phyloP scores from a whole-genome alignment of 2,329 filamentous ascomycete genomes.

The Arthrobotrys musiformis region DNA sequence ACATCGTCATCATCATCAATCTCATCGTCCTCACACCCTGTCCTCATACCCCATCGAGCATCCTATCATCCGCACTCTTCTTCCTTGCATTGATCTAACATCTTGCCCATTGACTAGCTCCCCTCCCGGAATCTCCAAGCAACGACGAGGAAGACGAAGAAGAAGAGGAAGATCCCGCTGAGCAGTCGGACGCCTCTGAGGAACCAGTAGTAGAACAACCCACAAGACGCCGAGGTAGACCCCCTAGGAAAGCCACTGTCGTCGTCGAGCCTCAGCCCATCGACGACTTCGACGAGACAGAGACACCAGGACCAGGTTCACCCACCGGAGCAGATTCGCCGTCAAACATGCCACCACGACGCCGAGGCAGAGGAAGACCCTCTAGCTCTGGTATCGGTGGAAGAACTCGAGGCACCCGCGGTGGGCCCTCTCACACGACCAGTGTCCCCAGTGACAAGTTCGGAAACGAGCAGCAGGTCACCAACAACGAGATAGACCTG shows the following conservation, averaged over 20 bases:
- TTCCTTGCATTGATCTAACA: too few relatives aligned
- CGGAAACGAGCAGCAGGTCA: constrained; percentile 88
- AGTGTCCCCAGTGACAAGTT: constrained; percentile 92
- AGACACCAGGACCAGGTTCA: constrained; percentile 68
- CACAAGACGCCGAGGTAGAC: constrained; percentile 66
- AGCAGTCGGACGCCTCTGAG: constrained; percentile 44
- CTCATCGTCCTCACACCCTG: not conserved
- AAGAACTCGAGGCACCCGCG: constrained; percentile 72
- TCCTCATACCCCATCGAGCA: constrained; percentile 14
- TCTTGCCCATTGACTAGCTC: constrained; percentile 21
- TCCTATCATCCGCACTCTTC: too few relatives aligned
- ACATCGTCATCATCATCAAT: not conserved
- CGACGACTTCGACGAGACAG: constrained; percentile 40
- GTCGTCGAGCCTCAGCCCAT: constrained; percentile 12
- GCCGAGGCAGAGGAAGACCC: constrained; percentile 64
- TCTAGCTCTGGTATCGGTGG: constrained; percentile 75
- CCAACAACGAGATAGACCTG: constrained; percentile 89
- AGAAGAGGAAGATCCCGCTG: constrained; percentile 31
- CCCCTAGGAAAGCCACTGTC: constrained; percentile 62
- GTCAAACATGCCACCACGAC: constrained; percentile 67
- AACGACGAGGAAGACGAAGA: constrained; percentile 32
- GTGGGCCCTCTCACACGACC: constrained; percentile 78
- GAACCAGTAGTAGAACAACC: constrained; percentile 63
- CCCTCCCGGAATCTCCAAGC: constrained; percentile 36
- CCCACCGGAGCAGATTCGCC: constrained; percentile 73